Evolutionary conservation across 169 alveolate species (phyloP), one percentile per base, ranked within the genome.

Genomic region (Cryptosporidium baileyi): DNA sequence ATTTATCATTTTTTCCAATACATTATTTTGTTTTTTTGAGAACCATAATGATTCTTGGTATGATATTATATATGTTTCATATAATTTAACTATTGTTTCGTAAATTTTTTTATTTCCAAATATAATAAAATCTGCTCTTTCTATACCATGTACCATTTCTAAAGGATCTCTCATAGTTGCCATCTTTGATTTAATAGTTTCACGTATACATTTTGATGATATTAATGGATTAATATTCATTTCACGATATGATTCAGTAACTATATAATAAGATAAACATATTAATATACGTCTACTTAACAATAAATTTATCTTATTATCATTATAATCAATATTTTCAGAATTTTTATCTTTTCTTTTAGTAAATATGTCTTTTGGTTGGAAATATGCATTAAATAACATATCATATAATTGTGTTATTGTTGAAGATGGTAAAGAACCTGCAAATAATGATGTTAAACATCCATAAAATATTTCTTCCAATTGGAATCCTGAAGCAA

Each of bases 201-300:
- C 85, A 51, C 85, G 85, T 32, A 74, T 74, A 74, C 85, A 54
- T 40, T 51, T 74, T 3, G 85, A 74, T 3, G 85, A 74, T 11
- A 74, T 74, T 34, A 74, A 15, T 17, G 85, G 85, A 36, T 74
- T 74, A 28, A 74, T 74, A 34, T 74, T 74, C 11, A 74, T 74
- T 74, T 74, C 85, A 74, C 85, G 85, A 59, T 74, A 74, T 52
- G 85, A 74, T 74, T 74, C 85, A 11, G 67, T 74, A n/a, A 74
- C 38, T 9, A 74, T 74, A 57, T 54, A 57, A 34, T 74, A 74
- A 7, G 85, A 74, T 15, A 74, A 38, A 22, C 85, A 74, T 38
- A 74, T 74, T 19, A 74, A 40, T 49, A 74, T 34, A 54, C 85
- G 85, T 17, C 85, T 32, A 54, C 85, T 74, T 7, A 74, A 22